Percentiles rank a stretch among this genome's conserved stretches.
phyloP scores from a whole-genome alignment of 176 grass and related monocot species.

The Raddia distichophylla region DNA sequence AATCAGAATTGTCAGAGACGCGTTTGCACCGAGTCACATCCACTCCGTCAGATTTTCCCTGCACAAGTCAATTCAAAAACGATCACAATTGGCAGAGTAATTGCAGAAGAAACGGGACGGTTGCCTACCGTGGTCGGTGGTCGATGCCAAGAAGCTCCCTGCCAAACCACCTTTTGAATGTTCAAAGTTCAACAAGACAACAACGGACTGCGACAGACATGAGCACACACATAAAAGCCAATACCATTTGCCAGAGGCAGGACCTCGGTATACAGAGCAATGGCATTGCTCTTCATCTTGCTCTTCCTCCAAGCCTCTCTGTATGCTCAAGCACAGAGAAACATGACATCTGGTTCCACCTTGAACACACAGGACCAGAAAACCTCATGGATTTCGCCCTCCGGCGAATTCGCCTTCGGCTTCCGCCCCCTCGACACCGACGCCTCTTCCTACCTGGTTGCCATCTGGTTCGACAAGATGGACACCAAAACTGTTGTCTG shows the following conservation, averaged over 20 bases:
- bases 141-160: too few relatives aligned
- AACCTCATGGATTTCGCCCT: slow-evolving; percentile 29
- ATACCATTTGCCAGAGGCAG: background rate
- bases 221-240: background rate
- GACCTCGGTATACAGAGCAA: background rate
- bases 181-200: too few relatives aligned
- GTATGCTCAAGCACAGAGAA: background rate
- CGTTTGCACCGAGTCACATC: too few relatives aligned
- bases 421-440: slow-evolving; percentile 28
- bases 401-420: slow-evolving; percentile 47
- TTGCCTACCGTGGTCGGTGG: too few relatives aligned
- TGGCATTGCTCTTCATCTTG: background rate
- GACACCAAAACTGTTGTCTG: slow-evolving; percentile 43
- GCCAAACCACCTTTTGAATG: too few relatives aligned
- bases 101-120: too few relatives aligned
- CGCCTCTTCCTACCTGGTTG: slow-evolving; percentile 45
- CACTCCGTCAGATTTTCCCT: too few relatives aligned
- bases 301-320: background rate
- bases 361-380: background rate
- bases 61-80: too few relatives aligned
- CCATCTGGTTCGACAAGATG: slow-evolving; percentile 44
- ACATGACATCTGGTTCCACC: background rate
- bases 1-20: too few relatives aligned
- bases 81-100: too few relatives aligned
- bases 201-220: too few relatives aligned